These are phyloP conservation scores for Hymenochaete sp. DNA, from an alignment of 1,284 basidiomycete species.

Conservation along the genomic window DNA sequence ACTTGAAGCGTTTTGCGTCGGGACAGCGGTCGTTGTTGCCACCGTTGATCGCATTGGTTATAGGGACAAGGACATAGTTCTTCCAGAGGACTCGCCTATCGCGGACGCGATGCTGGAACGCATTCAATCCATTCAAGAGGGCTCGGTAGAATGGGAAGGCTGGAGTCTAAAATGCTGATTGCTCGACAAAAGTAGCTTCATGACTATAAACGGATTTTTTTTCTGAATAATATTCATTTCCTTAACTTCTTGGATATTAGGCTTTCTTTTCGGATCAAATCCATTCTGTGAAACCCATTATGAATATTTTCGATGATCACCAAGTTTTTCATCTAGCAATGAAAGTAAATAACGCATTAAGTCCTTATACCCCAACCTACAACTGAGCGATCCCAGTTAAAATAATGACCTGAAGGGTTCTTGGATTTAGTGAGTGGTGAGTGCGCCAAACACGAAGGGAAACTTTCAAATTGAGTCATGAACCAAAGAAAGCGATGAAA, in stretches of 20 bases:
- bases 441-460: too few species aligned
- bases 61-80: conserved; percentile 40
- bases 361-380: too few species aligned
- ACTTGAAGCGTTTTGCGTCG: conserved; percentile 64
- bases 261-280: too few species aligned
- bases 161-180: conserved; percentile 42
- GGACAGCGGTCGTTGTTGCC: conserved; percentile 60
- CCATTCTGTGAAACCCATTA: conserved; percentile 4
- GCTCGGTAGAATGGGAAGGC: conserved; percentile 41
- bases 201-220: background rate
- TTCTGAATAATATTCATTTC: background rate
- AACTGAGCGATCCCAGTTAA: too few species aligned
- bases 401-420: too few species aligned
- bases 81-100: conserved; percentile 41
- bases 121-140: conserved; percentile 60
- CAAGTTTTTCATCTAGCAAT: too few species aligned
- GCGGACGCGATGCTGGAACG: conserved; percentile 46
- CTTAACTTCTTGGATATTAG: too few species aligned
- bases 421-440: too few species aligned
- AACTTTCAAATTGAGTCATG: too few species aligned
- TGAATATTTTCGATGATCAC: too few species aligned
- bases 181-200: conserved; percentile 17
- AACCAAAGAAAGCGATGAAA: too few species aligned
- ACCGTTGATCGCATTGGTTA: conserved; percentile 50
- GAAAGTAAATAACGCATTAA: too few species aligned